A percentile compares a stretch with the other conserved stretches of the same genome.
phyloP scores from a whole-genome alignment of 371 early-diverging fungal species.

The Saksenaea vasiformis region DNA sequence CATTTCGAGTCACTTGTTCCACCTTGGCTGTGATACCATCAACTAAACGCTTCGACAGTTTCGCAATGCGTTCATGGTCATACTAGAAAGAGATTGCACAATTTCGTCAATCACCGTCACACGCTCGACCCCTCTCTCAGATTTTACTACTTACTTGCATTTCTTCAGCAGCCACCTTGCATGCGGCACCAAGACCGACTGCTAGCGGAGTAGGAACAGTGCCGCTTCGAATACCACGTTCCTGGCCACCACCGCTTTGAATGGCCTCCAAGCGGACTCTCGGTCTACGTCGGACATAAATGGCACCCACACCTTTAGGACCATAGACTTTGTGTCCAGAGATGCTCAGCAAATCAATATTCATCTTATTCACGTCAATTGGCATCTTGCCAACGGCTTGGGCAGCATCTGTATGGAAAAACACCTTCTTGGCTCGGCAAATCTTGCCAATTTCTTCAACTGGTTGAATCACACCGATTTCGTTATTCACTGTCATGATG shows the following conservation, averaged over 20 bases:
- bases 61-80: conserved; percentile 76
- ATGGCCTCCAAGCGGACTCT: conserved; percentile 95
- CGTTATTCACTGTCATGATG: conserved; percentile 99
- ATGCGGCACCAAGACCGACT: conserved; percentile 98
- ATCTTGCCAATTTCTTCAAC: conserved; percentile 92
- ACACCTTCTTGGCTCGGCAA: conserved; percentile 86
- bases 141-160: conserved; percentile 73
- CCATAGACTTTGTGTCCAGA: conserved; percentile 99
- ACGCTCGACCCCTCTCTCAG: background rate
- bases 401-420: conserved; percentile 99
- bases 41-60: conserved; percentile 80
- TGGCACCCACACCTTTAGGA: conserved; percentile 98
- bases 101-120: background rate
- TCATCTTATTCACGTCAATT: conserved; percentile 95
- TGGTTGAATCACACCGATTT: conserved; percentile 99
- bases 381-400: conserved; percentile 99
- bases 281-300: conserved; percentile 96
- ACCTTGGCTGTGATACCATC: conserved; percentile 79
- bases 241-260: conserved; percentile 98
- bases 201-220: conserved; percentile 96
- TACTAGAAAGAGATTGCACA: conserved; percentile 62
- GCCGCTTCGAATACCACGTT: conserved; percentile 97
- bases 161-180: conserved; percentile 84
- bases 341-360: conserved; percentile 97
- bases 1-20: conserved; percentile 87